phyloP scores from a whole-genome alignment of 495 filamentous ascomycete genomes.

The Talaromyces thailandensis region DNA sequence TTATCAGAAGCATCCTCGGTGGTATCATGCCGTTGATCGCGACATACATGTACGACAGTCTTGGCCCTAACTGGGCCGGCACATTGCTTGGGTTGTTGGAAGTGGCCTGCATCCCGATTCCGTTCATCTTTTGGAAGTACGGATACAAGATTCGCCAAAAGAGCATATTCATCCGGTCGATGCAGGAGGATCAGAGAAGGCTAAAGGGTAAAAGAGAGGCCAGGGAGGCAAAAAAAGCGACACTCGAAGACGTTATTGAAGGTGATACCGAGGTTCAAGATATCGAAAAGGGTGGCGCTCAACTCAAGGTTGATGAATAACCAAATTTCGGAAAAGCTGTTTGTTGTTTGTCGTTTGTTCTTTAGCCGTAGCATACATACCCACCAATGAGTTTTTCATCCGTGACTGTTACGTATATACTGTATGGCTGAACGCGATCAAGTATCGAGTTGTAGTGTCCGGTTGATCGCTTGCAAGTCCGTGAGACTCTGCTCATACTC shows the following conservation, averaged over 20 bases:
- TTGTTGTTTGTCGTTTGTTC: conserved; percentile 2
- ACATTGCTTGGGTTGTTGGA: conserved; percentile 72
- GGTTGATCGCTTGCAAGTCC: conserved; percentile 18
- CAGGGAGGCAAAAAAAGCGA: conserved; percentile 2
- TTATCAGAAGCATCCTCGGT: conserved; percentile 59
- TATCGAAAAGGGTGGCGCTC: background rate
- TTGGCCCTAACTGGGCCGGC: conserved; percentile 67
- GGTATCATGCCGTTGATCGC: conserved; percentile 68
- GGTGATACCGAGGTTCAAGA: background rate
- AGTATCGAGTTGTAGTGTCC: background rate
- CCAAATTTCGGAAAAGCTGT: conserved; percentile 6
- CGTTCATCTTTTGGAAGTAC: conserved; percentile 57
- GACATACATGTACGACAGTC: conserved; percentile 59
- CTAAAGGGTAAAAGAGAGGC: conserved; percentile 37
- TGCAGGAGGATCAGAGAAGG: conserved; percentile 62
- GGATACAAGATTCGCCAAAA: conserved; percentile 56
- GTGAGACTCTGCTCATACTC: conserved; percentile 49
- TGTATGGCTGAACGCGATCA: background rate
- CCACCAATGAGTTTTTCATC: background rate
- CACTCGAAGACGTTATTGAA: background rate
- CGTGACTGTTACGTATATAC: too few species aligned
- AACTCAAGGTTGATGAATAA: background rate
- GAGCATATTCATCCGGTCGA: conserved; percentile 61
- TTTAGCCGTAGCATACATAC: background rate
- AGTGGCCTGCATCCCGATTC: conserved; percentile 59